Evolutionary conservation across 2,329 filamentous ascomycete species (phyloP), one percentile per base, ranked within the genome.

Genomic region (Fusarium redolens): DNA sequence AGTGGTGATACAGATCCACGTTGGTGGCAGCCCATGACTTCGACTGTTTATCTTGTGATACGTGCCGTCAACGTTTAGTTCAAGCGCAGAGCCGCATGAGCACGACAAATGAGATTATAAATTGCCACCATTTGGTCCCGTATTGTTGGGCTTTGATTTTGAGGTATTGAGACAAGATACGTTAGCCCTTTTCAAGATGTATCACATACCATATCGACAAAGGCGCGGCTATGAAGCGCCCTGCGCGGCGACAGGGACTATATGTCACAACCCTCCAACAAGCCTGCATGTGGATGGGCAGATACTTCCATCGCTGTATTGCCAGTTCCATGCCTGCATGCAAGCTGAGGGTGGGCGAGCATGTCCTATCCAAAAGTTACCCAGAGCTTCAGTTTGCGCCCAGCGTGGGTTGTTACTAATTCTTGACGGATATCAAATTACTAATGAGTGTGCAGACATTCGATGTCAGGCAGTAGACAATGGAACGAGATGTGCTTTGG

Each of bases 241-340:
- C 17, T 78, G 77, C 37, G 75, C 74, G 18, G 77, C 74, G 25
- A 63, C 74, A 14, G 74, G 70, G 7, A 78, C 73, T 6, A 48
- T 72, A 8, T 78, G 77, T 40, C 56, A 63, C 25, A 78, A 78
- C 65, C 31, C 13, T 10, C 47, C 69, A 15, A 52, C 64, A 8
- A 56, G 40, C 14, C 54, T 78, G 7, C 66, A 48, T 17, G 57
- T 77, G 22, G 44, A 71, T 15, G 71, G 71, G 10, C 65, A 66
- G 37, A 65, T 48, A 12, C 51, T 75, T 9, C n/a, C 51, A 28
- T 78, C 76, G 11, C 48, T 60, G 47, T 76, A 72, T 47, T 80
- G 78, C 22, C 60, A 66, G 45, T 75, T 69, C 13, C 78, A 80
- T 57, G 71, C 76, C 8, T 80, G 78, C 50, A 71, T 60, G n/a